Percentiles rank a stretch among this genome's conserved stretches.
Evolutionary conservation across 2,329 filamentous ascomycete species (phyloP).

Genomic region (Xylariaceae sp.): DNA sequence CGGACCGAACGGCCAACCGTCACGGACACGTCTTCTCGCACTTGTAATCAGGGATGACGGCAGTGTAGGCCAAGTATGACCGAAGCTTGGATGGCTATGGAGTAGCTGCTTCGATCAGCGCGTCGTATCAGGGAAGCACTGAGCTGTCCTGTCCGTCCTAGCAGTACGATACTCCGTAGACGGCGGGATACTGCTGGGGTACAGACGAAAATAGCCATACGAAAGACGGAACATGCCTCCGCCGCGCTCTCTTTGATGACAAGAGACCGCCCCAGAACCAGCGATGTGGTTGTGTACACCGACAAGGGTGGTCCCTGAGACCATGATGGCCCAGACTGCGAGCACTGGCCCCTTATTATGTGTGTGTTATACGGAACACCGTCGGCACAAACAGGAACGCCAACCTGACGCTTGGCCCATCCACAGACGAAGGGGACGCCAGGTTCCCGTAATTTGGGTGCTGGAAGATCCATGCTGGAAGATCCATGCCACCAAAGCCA

Average conservation of each 20-base stretch:
- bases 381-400: conserved; percentile 11
- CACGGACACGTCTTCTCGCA: background rate
- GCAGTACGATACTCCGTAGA: too few relatives aligned
- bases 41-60: background rate
- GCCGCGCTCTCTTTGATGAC: background rate
- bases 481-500: conserved; percentile 28
- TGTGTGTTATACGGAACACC: background rate
- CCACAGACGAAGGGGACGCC: conserved; percentile 20
- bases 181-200: too few relatives aligned
- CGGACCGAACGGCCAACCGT: background rate
- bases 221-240: background rate
- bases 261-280: background rate
- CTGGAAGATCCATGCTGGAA: conserved; percentile 25
- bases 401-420: conserved; percentile 13
- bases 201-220: background rate
- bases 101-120: too few relatives aligned
- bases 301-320: conserved; percentile 12
- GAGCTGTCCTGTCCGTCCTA: too few relatives aligned
- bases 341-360: conserved; percentile 9
- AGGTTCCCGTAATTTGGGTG: background rate
- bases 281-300: background rate
- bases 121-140: background rate
- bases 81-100: background rate
- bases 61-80: background rate
- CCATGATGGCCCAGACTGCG: conserved; percentile 7